Evolutionary conservation across 805 yeast genomes (phyloP), one percentile per base, ranked within the genome.

Genomic region (Pichia pseudocactophila): DNA sequence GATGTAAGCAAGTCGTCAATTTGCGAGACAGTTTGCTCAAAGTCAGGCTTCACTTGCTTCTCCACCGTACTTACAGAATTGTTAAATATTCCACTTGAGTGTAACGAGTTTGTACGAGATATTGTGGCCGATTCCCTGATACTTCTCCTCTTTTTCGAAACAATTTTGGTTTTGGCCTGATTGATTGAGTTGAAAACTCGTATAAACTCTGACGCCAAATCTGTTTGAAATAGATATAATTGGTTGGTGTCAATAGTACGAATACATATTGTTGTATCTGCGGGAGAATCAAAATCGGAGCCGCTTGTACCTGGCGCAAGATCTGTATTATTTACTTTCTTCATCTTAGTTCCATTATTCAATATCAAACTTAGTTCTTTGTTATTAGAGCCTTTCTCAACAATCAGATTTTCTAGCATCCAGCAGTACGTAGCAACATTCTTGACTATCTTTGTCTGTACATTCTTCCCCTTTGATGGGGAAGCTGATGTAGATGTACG

Each of bases 381-480:
- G 2, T 25, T 35, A 17, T 34, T 46, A 17, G 31, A 40, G 39
- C 22, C 20, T 18, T 11, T 70, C 22, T 39, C 34, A n/a, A 39
- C 18, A 4, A 19, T 34, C 15, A 42, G 12, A 5, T 30, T 64
- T 37, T 73, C 74, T 27, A 88, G 62, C 3, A 89, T 82, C 82
- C 89, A 80, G 61, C 90, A 83, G 51, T 82, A 82, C 28, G 78
- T 78, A 1, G 94, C 90, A 31, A 78, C 75, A 20, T 67, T 47
- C 42, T 54, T 56, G 7, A 36, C 18, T 12, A 7, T 8, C 19
- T 39, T 39, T 5, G 39, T 30, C 5, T 11, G 13, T 4, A 12
- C 15, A 10, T 28, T 16, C 28, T 42, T 28, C 4, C 20, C 35
- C 12, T 40, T 25, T 11, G 36, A 22, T 53, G 56, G 59, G 40